phyloP scores from a whole-genome alignment of 495 filamentous ascomycete genomes.

The Pyrenula aspistea region DNA sequence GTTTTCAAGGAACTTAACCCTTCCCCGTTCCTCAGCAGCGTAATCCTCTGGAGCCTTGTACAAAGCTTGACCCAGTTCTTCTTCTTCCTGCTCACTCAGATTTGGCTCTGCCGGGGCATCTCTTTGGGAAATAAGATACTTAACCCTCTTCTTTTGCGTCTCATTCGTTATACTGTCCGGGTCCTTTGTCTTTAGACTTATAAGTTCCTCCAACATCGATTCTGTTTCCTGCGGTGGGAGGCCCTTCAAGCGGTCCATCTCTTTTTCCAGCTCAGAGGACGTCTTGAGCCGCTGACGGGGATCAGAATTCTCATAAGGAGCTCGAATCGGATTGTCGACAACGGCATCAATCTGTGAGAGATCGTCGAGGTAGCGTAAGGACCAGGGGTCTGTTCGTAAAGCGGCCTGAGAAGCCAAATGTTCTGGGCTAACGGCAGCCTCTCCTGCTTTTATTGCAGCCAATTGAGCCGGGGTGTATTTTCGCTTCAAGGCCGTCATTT shows the following conservation, averaged over 20 bases:
- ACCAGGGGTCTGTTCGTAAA: constrained; percentile 57
- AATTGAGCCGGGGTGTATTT: constrained; percentile 74
- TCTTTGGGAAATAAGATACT: not conserved
- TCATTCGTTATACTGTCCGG: not conserved
- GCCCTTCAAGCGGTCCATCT: too few species aligned
- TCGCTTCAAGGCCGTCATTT: constrained; percentile 48
- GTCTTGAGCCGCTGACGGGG: constrained; percentile 50
- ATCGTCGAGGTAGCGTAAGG: constrained; percentile 74
- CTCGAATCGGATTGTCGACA: constrained; percentile 52
- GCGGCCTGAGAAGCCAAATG: constrained; percentile 65
- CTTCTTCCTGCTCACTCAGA: not conserved
- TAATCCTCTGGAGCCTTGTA: too few species aligned
- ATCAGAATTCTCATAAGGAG: constrained; percentile 42
- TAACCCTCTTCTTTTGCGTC: too few species aligned
- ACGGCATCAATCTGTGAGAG: constrained; percentile 63
- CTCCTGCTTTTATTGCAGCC: constrained; percentile 74
- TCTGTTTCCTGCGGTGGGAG: too few species aligned
- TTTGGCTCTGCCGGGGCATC: not conserved
- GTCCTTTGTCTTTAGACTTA: too few species aligned
- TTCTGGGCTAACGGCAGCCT: constrained; percentile 63
- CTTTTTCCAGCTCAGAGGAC: constrained; percentile 34
- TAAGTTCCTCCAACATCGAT: too few species aligned
- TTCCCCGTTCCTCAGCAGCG: constrained; percentile 20
- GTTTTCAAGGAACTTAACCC: constrained; percentile 37
- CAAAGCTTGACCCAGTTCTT: too few species aligned